Percentiles rank a stretch among this genome's conserved stretches.
Evolutionary conservation across 2,329 filamentous ascomycete genomes (phyloP).

Genomic region (Aspergillus floridensis): DNA sequence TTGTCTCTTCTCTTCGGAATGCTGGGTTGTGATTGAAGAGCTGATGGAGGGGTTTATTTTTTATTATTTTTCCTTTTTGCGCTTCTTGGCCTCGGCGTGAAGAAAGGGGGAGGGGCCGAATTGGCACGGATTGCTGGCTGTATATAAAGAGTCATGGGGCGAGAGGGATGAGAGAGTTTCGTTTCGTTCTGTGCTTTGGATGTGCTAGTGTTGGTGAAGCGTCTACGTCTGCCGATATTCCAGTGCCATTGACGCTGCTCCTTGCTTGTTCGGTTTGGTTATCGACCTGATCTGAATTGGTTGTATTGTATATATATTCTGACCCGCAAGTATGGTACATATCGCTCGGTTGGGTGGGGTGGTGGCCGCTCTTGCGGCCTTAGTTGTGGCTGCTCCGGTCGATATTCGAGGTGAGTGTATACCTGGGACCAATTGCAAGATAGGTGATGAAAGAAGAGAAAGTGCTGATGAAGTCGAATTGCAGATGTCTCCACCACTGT

Average conservation of each 20-base stretch:
- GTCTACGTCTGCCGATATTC: neutral
- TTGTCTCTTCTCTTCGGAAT: no score
- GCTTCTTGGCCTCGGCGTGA: neutral
- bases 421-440: neutral
- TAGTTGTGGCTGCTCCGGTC: slow-evolving; percentile 10
- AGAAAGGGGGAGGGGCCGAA: neutral
- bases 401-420: slow-evolving; percentile 23
- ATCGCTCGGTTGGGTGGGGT: slow-evolving; percentile 5
- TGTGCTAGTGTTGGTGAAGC: neutral
- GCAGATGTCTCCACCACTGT: slow-evolving; percentile 41
- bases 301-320: neutral
- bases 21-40: neutral
- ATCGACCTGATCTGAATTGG: neutral
- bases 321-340: slow-evolving; percentile 8
- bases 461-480: neutral
- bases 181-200: no score
- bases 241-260: neutral
- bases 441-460: neutral
- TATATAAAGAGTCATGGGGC: neutral
- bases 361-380: slow-evolving; percentile 5
- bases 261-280: neutral
- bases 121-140: neutral
- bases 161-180: neutral
- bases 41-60: neutral
- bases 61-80: neutral